Base-by-base conservation (phyloP, 768 basidiomycete species). In the Rickenella mellea region DNA sequence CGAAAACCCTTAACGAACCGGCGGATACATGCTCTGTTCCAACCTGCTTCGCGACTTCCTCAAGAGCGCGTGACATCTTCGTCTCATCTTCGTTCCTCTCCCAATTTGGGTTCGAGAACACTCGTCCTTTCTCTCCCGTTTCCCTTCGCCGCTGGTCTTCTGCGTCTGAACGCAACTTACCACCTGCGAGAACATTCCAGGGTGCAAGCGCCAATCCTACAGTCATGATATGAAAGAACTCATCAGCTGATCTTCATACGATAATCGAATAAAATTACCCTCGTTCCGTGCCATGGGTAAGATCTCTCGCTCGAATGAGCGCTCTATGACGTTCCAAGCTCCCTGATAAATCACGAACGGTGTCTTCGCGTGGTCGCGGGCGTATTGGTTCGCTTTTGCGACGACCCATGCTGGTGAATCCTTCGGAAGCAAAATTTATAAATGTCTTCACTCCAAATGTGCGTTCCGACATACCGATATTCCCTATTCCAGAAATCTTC, bases 11-110 rank as follows among this genome's bases (percentile, higher is more conserved):
- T 2, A 26, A 28, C 27, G 8, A 12, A 72, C 72, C 68, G 20
- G 75, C 58, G 6, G 66, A 67, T 47, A 78, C 61, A 37, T 57
- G 56, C 49, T 70, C 62, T 4, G 66, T 64, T 4, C 74, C 74
- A 5, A 76, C 59, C 47, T 77, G 68, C 11, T 50, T 49, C 1
- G 74, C 74, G 9, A 79, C 67, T 43, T 70, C 65, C 39, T 45
- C 44, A 12, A 45, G 44, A 12, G 44, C 44, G 5, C 22, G 24
- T n/a, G 21, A 36, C 40, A 49, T 38, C 39, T 43, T 43, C 14
- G 20, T 15, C 41, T 47, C 49, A 19, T 40, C 26, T 26, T 43
- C 41, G 14, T 36, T 31, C 6, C 42, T 41, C 39, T 43, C 38
- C 42, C 46, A 47, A 2, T 25, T 10, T 3, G 42, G 30, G 10